Conservation (phyloP, 306 rosid species). For the Arachis stenosperma region DNA sequence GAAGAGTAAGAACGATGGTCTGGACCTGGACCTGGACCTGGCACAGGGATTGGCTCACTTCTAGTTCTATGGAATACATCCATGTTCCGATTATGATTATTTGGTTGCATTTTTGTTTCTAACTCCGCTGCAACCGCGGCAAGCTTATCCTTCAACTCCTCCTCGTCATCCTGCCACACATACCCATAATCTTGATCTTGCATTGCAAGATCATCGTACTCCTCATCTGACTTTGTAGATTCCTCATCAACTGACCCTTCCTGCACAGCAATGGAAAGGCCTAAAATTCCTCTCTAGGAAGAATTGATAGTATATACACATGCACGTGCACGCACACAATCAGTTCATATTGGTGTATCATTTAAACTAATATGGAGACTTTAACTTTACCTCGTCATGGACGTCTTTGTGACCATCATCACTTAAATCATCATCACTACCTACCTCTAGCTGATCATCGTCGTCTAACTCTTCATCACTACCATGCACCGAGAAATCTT, state of each 20-base stretch:
- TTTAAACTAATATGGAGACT: neutral
- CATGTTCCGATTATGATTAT: conserved; percentile 54
- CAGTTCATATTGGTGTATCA: neutral
- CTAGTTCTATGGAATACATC: conserved; percentile 61
- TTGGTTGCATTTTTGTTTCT: conserved; percentile 40
- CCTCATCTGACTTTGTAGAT: conserved; percentile 93
- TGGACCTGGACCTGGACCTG: conserved; percentile 47
- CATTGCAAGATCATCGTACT: conserved; percentile 94
- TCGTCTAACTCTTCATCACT: conserved; percentile 79
- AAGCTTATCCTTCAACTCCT: conserved; percentile 47
- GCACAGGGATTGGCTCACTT: conserved; percentile 50
- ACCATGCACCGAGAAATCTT: conserved; percentile 82
- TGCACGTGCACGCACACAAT: neutral
- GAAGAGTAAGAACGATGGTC: conserved; percentile 53
- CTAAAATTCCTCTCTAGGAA: too few relatives aligned
- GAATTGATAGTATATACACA: too few relatives aligned
- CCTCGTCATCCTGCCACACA: conserved; percentile 58
- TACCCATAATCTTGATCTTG: conserved; percentile 66
- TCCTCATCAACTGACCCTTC: conserved; percentile 94
- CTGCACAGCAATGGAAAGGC: conserved; percentile 42
- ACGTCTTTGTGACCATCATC: conserved; percentile 59
- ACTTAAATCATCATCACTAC: conserved; percentile 86
- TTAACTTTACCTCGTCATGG: conserved; percentile 71
- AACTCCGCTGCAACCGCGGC: conserved; percentile 37
- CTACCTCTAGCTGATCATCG: conserved; percentile 73